Evolutionary conservation across 306 rosid species (phyloP).

Genomic region (Prunus campanulata): DNA sequence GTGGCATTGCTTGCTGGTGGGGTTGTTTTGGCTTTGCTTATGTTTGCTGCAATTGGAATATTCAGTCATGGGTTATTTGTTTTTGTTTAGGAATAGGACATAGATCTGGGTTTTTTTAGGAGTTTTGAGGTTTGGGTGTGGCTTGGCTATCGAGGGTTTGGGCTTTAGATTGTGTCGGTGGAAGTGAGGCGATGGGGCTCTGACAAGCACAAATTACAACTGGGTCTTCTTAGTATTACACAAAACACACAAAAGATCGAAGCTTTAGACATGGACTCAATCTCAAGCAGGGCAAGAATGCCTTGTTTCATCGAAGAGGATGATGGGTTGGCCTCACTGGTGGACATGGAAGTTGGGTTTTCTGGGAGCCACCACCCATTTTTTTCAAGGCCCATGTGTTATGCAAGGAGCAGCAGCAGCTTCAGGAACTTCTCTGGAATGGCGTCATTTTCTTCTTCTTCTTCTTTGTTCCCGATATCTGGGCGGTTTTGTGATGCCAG

Average conservation of each 20-base stretch:
- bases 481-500: conserved; percentile 49
- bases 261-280: no score
- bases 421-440: conserved; percentile 29
- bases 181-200: no score
- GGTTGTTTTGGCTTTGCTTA: conserved; percentile 79
- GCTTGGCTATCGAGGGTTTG: no score
- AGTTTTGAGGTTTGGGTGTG: no score
- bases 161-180: no score
- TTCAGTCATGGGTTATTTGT: conserved; percentile 78
- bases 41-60: conserved; percentile 85
- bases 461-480: conserved; percentile 50
- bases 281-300: no score
- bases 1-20: conserved; percentile 82
- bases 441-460: not conserved
- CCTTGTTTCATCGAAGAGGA: no score
- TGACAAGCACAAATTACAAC: no score
- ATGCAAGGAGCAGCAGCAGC: conserved; percentile 27
- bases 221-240: no score
- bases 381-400: conserved; percentile 53
- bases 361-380: conserved; percentile 40
- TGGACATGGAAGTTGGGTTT: conserved; percentile 54
- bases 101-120: no score
- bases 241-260: no score
- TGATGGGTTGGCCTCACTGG: no score
- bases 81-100: conserved; percentile 22